Base-by-base conservation (phyloP, 2,329 filamentous ascomycete species). In the Epichloe typhina region DNA sequence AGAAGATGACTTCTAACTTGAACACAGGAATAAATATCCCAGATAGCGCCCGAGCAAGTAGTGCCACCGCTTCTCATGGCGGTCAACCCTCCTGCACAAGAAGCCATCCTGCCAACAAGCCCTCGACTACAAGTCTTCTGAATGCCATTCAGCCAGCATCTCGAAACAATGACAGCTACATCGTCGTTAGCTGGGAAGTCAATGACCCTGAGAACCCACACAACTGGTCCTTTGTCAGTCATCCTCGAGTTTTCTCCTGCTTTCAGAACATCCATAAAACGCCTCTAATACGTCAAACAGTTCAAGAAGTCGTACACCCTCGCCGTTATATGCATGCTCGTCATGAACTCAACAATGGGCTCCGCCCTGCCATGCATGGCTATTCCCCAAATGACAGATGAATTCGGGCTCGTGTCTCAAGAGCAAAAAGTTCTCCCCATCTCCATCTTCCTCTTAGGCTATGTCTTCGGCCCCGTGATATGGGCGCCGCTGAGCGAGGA, bases 401-500 rank as follows among this genome's bases (percentile, higher is more conserved):
- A 82, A 56, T 87, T 82, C 66, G 60, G 71, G 48, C 65, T 84
- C 53, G 73, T 72, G 0, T 72, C 70, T 3, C 55, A 68, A 38
- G 60, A 63, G n/a, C 70, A 76, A 50, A 59, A 59, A 45, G 71
- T 77, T 4, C 59, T 85, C 1, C 80, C 79, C 5, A 79, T 83
- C 31, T 82, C 80, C 0, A 71, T 80, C 23, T 85, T 79, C 55
- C 69, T 85, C 11, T 69, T 84, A 40, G 80, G 80, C 7, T 86
- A 83, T 59, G 76, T 82, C 23, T 71, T 79, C 38, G 81, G 69
- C 0, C 78, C 79, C 0, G 63, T 83, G 11, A 62, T 83, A 8
- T 84, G 81, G 71, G 82, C 80, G 0, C 83, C 83, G 0, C 61
- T 85, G 3, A 83, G 77, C 42, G 83, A 86, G 60, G 79, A 84